Conservation (phyloP, 768 basidiomycete species). For the Podaxis rugospora region DNA sequence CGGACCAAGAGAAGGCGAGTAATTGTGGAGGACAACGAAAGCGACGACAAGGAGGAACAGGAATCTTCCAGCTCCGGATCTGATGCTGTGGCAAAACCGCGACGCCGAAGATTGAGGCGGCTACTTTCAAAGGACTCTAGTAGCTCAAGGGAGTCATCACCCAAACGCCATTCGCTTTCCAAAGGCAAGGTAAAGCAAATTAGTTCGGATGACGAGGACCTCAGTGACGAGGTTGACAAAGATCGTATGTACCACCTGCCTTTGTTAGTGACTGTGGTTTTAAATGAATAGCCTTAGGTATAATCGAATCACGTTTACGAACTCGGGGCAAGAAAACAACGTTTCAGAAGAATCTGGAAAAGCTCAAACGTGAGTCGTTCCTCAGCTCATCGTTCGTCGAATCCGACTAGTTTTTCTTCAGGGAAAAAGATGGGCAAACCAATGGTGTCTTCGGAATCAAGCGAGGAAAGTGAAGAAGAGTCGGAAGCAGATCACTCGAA, state of each 20-base stretch:
- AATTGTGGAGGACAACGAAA: constrained; percentile 8
- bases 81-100: background rate
- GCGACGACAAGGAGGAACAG: constrained; percentile 8
- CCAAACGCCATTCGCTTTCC: background rate
- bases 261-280: background rate
- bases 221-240: constrained; percentile 12
- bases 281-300: constrained; percentile 33
- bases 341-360: constrained; percentile 64
- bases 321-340: constrained; percentile 50
- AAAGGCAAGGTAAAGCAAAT: background rate
- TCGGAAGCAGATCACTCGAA: constrained; percentile 23
- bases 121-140: background rate
- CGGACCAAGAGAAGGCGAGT: constrained; percentile 12
- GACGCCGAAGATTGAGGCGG: constrained; percentile 14
- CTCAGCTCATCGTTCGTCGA: background rate
- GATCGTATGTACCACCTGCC: constrained; percentile 3
- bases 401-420: constrained; percentile 6
- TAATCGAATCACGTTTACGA: constrained; percentile 62
- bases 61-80: background rate
- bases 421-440: constrained; percentile 18
- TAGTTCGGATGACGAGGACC: constrained; percentile 35
- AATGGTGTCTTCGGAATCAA: constrained; percentile 9
- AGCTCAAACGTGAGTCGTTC: constrained; percentile 51
- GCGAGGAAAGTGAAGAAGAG: constrained; percentile 37
- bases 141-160: background rate